phyloP scores from a whole-genome alignment of 257 asterid species.

The Salvia splendens region DNA sequence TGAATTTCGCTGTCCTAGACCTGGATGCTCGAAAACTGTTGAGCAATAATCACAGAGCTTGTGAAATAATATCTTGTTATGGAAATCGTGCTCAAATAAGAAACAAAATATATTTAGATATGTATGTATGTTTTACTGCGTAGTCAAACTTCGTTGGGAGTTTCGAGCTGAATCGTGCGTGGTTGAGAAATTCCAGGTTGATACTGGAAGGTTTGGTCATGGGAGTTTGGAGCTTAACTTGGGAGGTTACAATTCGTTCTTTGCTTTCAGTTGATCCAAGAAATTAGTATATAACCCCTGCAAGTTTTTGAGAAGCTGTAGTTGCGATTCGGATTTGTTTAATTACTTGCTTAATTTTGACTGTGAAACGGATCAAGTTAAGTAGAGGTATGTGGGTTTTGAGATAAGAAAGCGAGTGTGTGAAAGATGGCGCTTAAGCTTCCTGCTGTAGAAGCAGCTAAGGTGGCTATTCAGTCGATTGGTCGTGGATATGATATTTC shows the following conservation, averaged over 20 bases:
- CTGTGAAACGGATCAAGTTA: constrained; percentile 11
- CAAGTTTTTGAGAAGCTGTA: constrained; percentile 7
- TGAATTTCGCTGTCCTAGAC: constrained; percentile 31
- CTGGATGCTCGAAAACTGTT: constrained; percentile 31
- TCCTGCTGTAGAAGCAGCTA: constrained; percentile 82
- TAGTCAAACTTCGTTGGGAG: constrained; percentile 35
- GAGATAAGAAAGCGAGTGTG: constrained; percentile 29
- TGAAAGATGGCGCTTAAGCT: constrained; percentile 80
- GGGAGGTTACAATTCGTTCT: constrained; percentile 18
- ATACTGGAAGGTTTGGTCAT: constrained; percentile 41
- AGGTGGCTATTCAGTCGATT: constrained; percentile 83
- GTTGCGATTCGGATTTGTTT: constrained; percentile 17
- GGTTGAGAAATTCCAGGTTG: constrained; percentile 40
- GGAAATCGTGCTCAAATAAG: constrained; percentile 29
- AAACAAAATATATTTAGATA: not conserved
- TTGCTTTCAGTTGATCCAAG: constrained; percentile 16
- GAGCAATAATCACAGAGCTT: constrained; percentile 32
- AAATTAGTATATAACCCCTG: constrained; percentile 8
- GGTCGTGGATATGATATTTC: constrained; percentile 92
- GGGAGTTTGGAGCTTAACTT: constrained; percentile 34
- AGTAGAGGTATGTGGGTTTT: constrained; percentile 19
- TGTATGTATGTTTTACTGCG: not conserved
- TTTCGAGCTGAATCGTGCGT: constrained; percentile 39
- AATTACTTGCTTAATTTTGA: constrained; percentile 14
- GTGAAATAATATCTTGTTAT: constrained; percentile 21